phyloP scores from a whole-genome alignment of 2,329 filamentous ascomycete species.

The Orbilia blumenaviensis region DNA sequence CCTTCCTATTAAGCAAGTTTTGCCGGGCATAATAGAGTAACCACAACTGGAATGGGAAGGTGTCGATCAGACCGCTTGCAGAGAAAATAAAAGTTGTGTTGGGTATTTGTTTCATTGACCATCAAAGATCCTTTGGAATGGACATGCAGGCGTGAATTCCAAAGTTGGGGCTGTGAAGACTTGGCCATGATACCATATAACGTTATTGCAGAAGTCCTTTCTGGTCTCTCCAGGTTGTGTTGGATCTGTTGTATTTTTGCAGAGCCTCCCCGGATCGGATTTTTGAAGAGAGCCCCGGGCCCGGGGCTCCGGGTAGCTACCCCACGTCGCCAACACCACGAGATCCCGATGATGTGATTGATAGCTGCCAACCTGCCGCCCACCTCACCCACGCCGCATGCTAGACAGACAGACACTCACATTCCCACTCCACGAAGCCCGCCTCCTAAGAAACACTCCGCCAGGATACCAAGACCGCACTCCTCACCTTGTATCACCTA shows the following conservation, averaged over 20 bases:
- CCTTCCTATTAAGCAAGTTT: not conserved
- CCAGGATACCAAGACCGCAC: not conserved
- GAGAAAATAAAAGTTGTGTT: not conserved
- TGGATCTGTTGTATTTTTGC: constrained; percentile 3
- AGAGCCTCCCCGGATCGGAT: not conserved
- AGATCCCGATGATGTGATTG: constrained; percentile 27
- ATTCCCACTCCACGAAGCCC: not conserved
- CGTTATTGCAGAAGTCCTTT: not conserved
- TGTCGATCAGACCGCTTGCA: not conserved
- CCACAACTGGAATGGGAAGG: constrained; percentile 11
- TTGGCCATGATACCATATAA: constrained; percentile 17
- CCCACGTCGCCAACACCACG: constrained; percentile 34
- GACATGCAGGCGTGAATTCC: not conserved
- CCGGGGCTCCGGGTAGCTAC: not conserved
- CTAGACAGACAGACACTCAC: not conserved
- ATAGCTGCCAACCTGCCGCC: not conserved
- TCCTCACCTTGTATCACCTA: constrained; percentile 3
- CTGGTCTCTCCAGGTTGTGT: not conserved
- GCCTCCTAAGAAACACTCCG: not conserved
- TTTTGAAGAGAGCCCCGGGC: not conserved
- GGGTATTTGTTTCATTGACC: not conserved
- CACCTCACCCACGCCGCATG: not conserved
- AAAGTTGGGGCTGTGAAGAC: constrained; percentile 1
- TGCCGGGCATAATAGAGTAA: not conserved
- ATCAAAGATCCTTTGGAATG: not conserved